Conservation (phyloP, 768 basidiomycete genomes). For the Crassisporium funariophilum region DNA sequence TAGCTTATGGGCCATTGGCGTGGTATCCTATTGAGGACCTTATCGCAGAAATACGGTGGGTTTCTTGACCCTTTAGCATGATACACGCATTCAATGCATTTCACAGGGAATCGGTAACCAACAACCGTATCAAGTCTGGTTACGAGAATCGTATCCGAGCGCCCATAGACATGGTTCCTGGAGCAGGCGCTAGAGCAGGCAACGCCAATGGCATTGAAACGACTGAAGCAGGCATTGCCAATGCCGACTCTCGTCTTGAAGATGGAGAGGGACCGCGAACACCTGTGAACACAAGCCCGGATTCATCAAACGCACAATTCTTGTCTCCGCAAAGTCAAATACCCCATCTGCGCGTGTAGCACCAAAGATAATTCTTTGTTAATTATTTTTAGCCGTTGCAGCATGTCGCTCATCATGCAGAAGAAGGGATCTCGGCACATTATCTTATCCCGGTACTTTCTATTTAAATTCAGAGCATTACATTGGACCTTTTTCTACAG, state of each 20-base stretch:
- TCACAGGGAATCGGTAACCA: constrained; percentile 75
- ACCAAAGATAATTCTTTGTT: constrained; percentile 1
- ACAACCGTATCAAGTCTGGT: constrained; percentile 84
- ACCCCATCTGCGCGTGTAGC: constrained; percentile 44
- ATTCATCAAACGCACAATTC: constrained; percentile 28
- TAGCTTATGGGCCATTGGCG: constrained; percentile 67
- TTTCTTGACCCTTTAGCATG: constrained; percentile 1
- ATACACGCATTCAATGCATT: constrained; percentile 9
- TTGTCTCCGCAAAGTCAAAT: constrained; percentile 40
- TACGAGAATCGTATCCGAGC: constrained; percentile 56
- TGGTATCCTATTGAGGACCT: constrained; percentile 81
- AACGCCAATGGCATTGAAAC: constrained; percentile 67
- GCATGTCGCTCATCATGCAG: constrained; percentile 7
- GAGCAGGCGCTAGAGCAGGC: constrained; percentile 68
- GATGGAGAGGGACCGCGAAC: constrained; percentile 33
- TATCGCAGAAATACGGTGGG: constrained; percentile 78
- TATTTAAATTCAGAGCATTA: constrained; percentile 7
- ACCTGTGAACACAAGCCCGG: constrained; percentile 23
- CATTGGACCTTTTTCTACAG: no score
- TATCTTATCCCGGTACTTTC: constrained; percentile 5
- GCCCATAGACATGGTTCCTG: constrained; percentile 74
- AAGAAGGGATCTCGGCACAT: neutral
- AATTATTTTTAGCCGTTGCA: constrained; percentile 11
- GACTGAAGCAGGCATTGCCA: constrained; percentile 51
- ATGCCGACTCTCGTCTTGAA: constrained; percentile 45